Evolutionary conservation across 2,329 filamentous ascomycete species (phyloP).

Genomic region (Botrytis aclada): DNA sequence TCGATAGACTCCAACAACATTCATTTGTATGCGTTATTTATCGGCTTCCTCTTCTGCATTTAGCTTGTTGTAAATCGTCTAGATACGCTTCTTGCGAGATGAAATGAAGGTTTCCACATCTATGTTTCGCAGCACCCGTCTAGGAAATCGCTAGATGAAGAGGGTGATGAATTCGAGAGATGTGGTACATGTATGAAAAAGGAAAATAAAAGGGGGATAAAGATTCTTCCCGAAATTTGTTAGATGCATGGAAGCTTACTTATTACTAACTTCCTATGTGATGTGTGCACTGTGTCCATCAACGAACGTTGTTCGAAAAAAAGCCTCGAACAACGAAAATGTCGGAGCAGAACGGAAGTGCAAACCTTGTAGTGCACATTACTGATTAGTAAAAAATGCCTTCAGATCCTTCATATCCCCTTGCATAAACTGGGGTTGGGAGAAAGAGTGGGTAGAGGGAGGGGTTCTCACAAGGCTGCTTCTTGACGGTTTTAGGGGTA

Average conservation of each 20-base stretch:
- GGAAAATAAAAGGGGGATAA: neutral
- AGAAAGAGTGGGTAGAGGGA: neutral
- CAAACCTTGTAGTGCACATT: neutral
- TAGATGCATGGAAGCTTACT: neutral
- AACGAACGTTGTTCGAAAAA: neutral
- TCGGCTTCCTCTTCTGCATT: neutral
- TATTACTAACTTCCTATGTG: too few relatives aligned
- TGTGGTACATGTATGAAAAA: neutral
- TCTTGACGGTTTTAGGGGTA: neutral
- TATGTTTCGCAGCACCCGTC: neutral
- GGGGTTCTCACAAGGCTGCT: neutral
- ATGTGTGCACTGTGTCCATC: neutral
- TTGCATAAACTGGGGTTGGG: constrained; percentile 1
- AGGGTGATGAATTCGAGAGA: neutral
- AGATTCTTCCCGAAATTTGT: neutral
- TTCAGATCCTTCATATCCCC: neutral
- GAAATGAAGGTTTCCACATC: neutral
- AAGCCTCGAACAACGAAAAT: neutral
- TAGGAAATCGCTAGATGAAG: neutral
- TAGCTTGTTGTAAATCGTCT: neutral
- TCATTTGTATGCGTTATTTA: neutral
- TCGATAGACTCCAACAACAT: neutral
- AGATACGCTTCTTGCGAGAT: neutral
- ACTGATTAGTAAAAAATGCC: neutral
- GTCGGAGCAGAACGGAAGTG: neutral